Evolutionary conservation across 345 rosid species (phyloP).

Genomic region (Euphorbia peplus): DNA sequence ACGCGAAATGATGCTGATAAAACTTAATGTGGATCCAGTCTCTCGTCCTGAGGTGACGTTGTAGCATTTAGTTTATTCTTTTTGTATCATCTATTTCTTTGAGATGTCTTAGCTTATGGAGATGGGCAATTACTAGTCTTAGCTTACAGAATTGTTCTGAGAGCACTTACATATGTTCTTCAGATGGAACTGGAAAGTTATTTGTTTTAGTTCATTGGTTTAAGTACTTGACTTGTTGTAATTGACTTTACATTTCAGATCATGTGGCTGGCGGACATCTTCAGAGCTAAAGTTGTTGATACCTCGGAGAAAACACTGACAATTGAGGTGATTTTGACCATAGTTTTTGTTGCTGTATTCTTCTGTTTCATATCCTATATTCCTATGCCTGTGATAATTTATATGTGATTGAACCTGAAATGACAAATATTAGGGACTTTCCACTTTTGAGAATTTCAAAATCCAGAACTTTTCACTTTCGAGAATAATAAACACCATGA

Average conservation of each 20-base stretch:
- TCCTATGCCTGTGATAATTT: not conserved
- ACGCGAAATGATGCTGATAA: constrained; percentile 86
- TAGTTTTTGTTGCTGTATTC: not conserved
- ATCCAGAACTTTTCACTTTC: not conserved
- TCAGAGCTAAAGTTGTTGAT: constrained; percentile 82
- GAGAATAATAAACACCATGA: not conserved
- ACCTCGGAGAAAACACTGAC: constrained; percentile 63
- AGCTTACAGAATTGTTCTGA: not conserved
- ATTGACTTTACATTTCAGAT: constrained; percentile 46
- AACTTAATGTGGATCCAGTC: constrained; percentile 57
- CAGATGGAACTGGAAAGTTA: not conserved
- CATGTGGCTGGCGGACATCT: constrained; percentile 85
- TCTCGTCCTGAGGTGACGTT: constrained; percentile 57
- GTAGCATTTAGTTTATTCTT: not conserved
- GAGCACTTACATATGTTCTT: not conserved
- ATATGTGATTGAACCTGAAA: not conserved
- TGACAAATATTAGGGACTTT: not conserved
- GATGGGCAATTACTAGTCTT: too few relatives aligned
- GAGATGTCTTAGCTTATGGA: not conserved
- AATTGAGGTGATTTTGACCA: constrained; percentile 55
- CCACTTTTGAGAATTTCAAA: not conserved
- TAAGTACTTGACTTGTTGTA: constrained; percentile 4
- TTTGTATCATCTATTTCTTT: not conserved
- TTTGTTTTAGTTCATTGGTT: not conserved
- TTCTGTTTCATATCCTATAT: not conserved